Evolutionary conservation across 768 basidiomycete genomes (phyloP).

Genomic region (Multifurca ochricompacta): DNA sequence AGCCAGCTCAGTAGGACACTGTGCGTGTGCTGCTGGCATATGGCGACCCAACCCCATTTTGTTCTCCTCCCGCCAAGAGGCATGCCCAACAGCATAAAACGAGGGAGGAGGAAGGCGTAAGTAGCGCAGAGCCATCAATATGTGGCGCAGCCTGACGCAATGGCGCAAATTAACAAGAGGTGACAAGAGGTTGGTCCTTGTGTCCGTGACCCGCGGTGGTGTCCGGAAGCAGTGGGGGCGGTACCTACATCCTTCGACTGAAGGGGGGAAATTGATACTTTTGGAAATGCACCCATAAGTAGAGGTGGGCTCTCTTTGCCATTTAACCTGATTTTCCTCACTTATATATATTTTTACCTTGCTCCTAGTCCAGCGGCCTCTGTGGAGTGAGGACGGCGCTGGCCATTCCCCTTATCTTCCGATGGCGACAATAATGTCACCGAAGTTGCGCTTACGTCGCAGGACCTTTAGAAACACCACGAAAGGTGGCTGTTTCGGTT

Average conservation of each 20-base stretch:
- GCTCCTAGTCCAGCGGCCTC: no score
- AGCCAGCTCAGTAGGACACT: no score
- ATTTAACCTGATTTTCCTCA: neutral
- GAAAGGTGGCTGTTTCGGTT: neutral
- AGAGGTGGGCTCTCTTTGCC: no score
- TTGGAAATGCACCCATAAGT: neutral
- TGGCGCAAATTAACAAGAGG: neutral
- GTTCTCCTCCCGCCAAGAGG: neutral
- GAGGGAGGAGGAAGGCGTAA: neutral
- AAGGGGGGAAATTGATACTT: neutral
- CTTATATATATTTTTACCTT: no score
- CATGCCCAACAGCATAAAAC: neutral
- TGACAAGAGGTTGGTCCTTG: no score
- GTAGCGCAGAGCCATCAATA: constrained; percentile 7
- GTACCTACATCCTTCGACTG: neutral
- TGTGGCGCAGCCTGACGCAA: constrained; percentile 8
- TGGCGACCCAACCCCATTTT: neutral
- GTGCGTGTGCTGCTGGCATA: no score
- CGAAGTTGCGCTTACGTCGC: neutral
- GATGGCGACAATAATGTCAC: neutral
- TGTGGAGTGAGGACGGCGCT: no score
- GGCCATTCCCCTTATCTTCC: neutral
- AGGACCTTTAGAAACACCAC: neutral
- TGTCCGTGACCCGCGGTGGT: constrained; percentile 4
- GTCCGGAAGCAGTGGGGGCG: neutral